Percentiles rank a stretch among this genome's conserved stretches.
These are phyloP conservation scores for Hymenoscyphus occultus DNA, from an alignment of 2,329 filamentous ascomycete species.

Conservation along the genomic window DNA sequence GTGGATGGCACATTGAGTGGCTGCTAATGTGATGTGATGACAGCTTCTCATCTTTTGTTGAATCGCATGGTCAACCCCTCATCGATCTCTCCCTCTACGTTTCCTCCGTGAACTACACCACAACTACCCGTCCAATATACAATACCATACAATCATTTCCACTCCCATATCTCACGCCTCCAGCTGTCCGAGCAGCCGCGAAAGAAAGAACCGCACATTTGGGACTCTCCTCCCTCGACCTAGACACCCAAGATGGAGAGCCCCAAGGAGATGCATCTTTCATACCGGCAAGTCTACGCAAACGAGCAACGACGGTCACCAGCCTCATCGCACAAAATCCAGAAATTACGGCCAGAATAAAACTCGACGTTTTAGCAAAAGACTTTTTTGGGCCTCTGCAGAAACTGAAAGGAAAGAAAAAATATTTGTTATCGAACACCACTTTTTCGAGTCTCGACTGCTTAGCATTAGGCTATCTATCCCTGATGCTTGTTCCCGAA, in stretches of 20 bases:
- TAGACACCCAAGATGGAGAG: constrained; percentile 47
- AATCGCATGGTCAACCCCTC: constrained; percentile 71
- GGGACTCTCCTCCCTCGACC: constrained; percentile 65
- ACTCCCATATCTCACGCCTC: constrained; percentile 81
- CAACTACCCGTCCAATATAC: constrained; percentile 75
- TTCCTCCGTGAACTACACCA: constrained; percentile 82
- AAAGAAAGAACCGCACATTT: constrained; percentile 67
- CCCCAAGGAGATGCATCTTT: constrained; percentile 34
- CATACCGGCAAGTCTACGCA: constrained; percentile 35
- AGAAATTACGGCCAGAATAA: constrained; percentile 70
- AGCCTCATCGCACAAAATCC: constrained; percentile 61
- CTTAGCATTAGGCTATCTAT: constrained; percentile 74
- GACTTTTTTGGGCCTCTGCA: constrained; percentile 71
- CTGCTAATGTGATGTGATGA: constrained; percentile 25
- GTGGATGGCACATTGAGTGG: not conserved
- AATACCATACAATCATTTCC: constrained; percentile 79
- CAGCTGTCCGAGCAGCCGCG: constrained; percentile 67
- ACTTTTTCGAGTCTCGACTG: constrained; percentile 70
- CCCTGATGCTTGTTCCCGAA: constrained; percentile 63
- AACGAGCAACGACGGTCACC: constrained; percentile 47
- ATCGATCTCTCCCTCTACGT: constrained; percentile 87
- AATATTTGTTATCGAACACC: constrained; percentile 52
- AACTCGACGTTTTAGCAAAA: constrained; percentile 68
- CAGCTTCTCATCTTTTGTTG: constrained; percentile 65
- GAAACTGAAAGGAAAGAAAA: constrained; percentile 54